These are phyloP conservation scores for Termitomyces sp. DNA, from an alignment of 768 basidiomycete species.

Conservation along the genomic window DNA sequence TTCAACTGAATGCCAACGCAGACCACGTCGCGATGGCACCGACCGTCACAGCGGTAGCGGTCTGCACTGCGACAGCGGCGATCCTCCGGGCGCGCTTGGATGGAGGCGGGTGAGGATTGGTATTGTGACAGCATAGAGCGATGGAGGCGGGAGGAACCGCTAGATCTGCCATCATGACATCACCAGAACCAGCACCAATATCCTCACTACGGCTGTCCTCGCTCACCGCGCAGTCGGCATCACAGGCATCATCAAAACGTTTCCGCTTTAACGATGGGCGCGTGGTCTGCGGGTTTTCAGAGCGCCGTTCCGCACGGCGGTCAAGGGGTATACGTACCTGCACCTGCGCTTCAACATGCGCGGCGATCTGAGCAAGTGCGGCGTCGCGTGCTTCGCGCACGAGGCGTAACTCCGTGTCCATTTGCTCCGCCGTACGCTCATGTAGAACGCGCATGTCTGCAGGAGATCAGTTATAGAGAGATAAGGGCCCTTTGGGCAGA, in stretches of 20 bases:
- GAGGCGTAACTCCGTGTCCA: constrained; percentile 38
- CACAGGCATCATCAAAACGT: constrained; percentile 26
- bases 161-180: constrained; percentile 8
- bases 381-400: constrained; percentile 35
- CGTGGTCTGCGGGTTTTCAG: constrained; percentile 19
- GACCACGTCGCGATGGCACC: constrained; percentile 73
- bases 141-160: not conserved
- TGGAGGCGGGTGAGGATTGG: constrained; percentile 6
- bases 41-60: constrained; percentile 55
- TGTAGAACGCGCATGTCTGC: constrained; percentile 42
- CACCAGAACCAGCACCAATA: constrained; percentile 15
- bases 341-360: constrained; percentile 21
- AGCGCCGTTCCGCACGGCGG: constrained; percentile 3
- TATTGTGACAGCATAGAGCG: not conserved
- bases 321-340: constrained; percentile 23
- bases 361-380: constrained; percentile 26
- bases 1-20: constrained; percentile 59
- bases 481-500: constrained; percentile 7
- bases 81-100: constrained; percentile 44
- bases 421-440: constrained; percentile 36
- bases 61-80: constrained; percentile 42
- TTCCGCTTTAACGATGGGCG: constrained; percentile 53
- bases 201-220: not conserved
- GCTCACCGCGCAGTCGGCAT: constrained; percentile 15
- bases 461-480: constrained; percentile 3